Percentiles rank a stretch among this genome's conserved stretches.
These are phyloP conservation scores for Chlamydomonas urium DNA, from an alignment of 139 green algal genomes.

Conservation along the genomic window DNA sequence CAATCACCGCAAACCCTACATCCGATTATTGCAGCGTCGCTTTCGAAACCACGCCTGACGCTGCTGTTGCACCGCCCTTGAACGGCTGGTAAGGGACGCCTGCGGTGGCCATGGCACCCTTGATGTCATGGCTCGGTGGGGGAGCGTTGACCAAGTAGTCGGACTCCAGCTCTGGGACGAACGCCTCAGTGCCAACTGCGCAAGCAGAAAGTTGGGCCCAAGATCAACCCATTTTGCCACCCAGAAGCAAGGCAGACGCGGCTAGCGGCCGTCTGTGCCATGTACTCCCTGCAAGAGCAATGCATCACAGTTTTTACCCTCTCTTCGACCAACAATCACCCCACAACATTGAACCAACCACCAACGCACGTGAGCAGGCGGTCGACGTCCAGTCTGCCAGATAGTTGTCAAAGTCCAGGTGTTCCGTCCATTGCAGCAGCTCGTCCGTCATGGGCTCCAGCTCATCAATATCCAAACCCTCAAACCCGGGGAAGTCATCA, in stretches of 20 bases:
- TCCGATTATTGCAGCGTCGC: too few relatives aligned
- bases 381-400: conserved; percentile 42
- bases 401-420: conserved; percentile 51
- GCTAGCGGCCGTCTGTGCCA: too few relatives aligned
- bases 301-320: too few relatives aligned
- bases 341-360: too few relatives aligned
- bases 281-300: too few relatives aligned
- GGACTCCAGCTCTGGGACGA: conserved; percentile 25
- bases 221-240: neutral
- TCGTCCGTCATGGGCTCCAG: conserved; percentile 24
- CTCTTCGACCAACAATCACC: too few relatives aligned
- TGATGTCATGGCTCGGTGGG: conserved; percentile 13
- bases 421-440: conserved; percentile 40
- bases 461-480: neutral
- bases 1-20: too few relatives aligned
- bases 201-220: neutral
- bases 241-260: neutral
- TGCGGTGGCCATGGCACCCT: conserved; percentile 18
- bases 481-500: neutral
- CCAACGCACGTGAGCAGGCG: conserved; percentile 1
- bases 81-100: conserved; percentile 34
- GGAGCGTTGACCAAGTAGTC: conserved; percentile 1
- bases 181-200: conserved; percentile 35
- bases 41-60: conserved; percentile 9
- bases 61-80: conserved; percentile 20